Conservation (phyloP, 202 grass and related monocot species). For the Carex arenaria region DNA sequence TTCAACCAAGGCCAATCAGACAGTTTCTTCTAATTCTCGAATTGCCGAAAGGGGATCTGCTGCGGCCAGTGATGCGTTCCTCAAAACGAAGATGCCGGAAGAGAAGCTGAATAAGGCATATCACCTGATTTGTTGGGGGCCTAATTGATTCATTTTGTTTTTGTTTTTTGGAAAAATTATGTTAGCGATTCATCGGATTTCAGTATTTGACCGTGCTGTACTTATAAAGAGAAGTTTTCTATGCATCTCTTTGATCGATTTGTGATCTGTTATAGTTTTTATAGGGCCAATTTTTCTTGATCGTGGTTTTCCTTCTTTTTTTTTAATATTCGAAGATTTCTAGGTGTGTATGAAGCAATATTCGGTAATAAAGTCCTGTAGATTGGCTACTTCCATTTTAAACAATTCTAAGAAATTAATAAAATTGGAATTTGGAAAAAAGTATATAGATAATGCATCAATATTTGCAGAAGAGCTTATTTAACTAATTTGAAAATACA, state of each 20-base stretch:
- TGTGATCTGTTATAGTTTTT: not conserved
- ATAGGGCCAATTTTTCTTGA: not conserved
- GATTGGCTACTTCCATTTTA: no score
- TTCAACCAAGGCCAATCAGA: not conserved
- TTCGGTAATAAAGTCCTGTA: no score
- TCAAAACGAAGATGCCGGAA: conserved; percentile 7
- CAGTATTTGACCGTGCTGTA: not conserved
- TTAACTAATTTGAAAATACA: no score
- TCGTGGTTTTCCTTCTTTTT: not conserved
- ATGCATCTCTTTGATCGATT: not conserved
- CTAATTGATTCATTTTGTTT: conserved; percentile 31
- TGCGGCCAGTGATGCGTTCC: not conserved
- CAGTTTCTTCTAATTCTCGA: conserved; percentile 15
- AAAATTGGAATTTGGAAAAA: no score
- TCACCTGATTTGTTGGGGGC: conserved; percentile 74
- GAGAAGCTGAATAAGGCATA: conserved; percentile 64
- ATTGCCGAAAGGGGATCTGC: not conserved
- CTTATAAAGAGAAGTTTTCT: not conserved
- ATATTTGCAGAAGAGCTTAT: no score
- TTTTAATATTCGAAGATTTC: not conserved
- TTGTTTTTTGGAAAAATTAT: not conserved
- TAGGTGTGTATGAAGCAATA: no score
- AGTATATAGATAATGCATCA: no score
- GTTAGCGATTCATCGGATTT: not conserved
- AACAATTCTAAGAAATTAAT: no score